Evolutionary conservation across 306 rosid species (phyloP), one percentile per base, ranked within the genome.

Genomic region (Prunus davidiana): DNA sequence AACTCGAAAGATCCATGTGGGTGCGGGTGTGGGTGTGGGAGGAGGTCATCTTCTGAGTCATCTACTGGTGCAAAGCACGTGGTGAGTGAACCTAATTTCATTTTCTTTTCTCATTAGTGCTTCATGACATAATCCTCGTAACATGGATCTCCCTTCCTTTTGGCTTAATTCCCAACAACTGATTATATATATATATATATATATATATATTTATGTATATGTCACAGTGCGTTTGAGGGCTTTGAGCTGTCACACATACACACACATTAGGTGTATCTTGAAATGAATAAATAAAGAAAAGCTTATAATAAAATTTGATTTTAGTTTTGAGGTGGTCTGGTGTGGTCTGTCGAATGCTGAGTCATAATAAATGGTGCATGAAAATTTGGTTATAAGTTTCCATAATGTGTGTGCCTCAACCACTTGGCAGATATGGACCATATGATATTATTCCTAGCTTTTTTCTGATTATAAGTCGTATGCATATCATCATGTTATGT

Each of bases 381-480:
- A 81, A 41, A 71, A 66, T 84, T 81, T 68, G 52, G 82, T 78
- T 78, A 75, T 22, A 43, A 80, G 88, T 82, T 86, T 83, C 72
- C 77, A 84, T 88, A 81, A 84, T 74, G 81, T 24, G 22, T 69
- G 87, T 65, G 58, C 83, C 87, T 82, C 85, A 87, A 80, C 86
- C 70, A 77, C 88, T 78, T 7, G 79, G 87, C 87, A 74, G 80
- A 76, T 7, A 38, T 45, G 74, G 76, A 80, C 87, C 81, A 61
- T 75, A 32, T 56, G 51, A 34, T 34, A 34, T 34, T 34, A 7
- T 69, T 71, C 75, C 16, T 16, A 2, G 5, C 73, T 8, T 14
- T 19, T 38, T 51, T 19, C 6, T 38, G 43, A 38, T 38, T 25
- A 27, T 4, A 19, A 22, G 22, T 22, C 22, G 22, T 22, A 22